Evolutionary conservation across 179 eudicot genomes (phyloP), one percentile per base, ranked within the genome.

Genomic region (Kewa caespitosa): DNA sequence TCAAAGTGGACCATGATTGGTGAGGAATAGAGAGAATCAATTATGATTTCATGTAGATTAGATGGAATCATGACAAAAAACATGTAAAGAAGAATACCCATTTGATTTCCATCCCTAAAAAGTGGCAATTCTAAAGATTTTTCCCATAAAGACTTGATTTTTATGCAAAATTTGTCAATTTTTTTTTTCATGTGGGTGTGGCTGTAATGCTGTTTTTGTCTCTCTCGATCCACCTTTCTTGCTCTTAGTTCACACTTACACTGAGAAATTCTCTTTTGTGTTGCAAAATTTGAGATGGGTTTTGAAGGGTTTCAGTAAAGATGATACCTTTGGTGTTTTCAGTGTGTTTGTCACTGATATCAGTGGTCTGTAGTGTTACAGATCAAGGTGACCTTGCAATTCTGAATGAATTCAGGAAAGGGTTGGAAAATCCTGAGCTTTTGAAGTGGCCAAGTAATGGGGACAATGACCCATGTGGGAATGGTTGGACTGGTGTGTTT

Each of bases 381-480:
- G 91, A 94, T 87, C 89, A 89, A 1, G 78, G 74, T 52, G 98
- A 94, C 57, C 73, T 85, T 41, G 88, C 89, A 17, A 73, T 94
- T 65, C 76, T 94, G 30, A 81, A 84, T 36, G 89, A 87, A 60
- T 85, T 94, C 78, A 85, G 87, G 76, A 80, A 89, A 79, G 93
- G 96, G 66, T 72, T 94, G 63, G 84, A 86, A 43, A 94, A 94
- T 72, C 81, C 91, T 46, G 90, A 94, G 82, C 89, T 92, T 68
- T 69, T 94, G 82, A 81, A 87, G 59, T 94, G 98, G 98, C 98
- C 98, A 71, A 63, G 43, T 25, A 77, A 80, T 72, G 83, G 82
- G 1, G 83, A 78, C 32, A 78, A 81, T 66, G 98, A 94, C 83
- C 98, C 98, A 4, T 94, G 98, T 83, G 98, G 98, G 8, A 93